Evolutionary conservation across 352 stramenopile genomes (phyloP).

Genomic region (Pythium myriotylum): DNA sequence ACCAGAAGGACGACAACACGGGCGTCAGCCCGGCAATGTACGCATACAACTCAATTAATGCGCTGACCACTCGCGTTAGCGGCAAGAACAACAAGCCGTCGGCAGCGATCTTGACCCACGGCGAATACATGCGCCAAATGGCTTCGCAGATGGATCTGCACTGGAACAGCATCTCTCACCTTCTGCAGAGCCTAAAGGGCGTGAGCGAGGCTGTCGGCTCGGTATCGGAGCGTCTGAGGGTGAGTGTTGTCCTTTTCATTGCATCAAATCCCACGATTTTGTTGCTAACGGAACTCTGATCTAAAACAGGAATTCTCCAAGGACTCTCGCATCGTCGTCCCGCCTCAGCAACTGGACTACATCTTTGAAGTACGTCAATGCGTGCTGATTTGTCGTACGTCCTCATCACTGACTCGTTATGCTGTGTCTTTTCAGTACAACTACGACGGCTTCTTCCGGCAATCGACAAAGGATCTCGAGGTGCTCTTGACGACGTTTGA

Average conservation of each 20-base stretch:
- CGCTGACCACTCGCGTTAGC: constrained; percentile 71
- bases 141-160: constrained; percentile 83
- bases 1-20: constrained; percentile 71
- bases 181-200: constrained; percentile 80
- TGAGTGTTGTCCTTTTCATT: constrained; percentile 36
- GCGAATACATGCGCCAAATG: constrained; percentile 89
- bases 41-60: constrained; percentile 85
- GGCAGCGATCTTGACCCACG: constrained; percentile 75
- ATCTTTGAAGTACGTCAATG: constrained; percentile 80
- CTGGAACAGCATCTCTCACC: constrained; percentile 85
- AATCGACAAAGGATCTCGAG: constrained; percentile 77
- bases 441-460: constrained; percentile 84
- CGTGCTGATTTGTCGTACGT: neutral
- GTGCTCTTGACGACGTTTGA: constrained; percentile 62
- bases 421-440: constrained; percentile 58
- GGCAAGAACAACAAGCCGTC: constrained; percentile 51
- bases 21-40: constrained; percentile 67
- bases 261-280: no score
- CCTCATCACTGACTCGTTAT: neutral
- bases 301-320: constrained; percentile 65
- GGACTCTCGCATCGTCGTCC: constrained; percentile 66
- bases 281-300: no score
- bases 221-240: constrained; percentile 64
- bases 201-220: constrained; percentile 65
- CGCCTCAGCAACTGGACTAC: constrained; percentile 82